Base-by-base conservation (phyloP, 1,139 yeast genomes). In the Torulaspora pretoriensis region DNA sequence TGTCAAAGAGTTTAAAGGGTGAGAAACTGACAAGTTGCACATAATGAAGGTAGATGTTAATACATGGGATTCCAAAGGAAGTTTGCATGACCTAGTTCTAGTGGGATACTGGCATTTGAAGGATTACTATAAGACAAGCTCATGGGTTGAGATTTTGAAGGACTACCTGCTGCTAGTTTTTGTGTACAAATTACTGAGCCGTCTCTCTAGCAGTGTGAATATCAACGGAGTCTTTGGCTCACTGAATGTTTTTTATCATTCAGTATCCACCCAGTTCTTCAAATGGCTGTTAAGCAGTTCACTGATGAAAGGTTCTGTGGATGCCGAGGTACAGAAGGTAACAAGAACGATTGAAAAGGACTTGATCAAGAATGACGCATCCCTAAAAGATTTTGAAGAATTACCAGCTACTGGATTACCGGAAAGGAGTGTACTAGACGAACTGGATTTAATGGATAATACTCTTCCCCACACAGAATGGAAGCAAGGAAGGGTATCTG, bases 401-500 rank as follows among this genome's bases (percentile, higher is more conserved):
- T 41, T 89, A 4, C 96, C 96, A 0, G 57, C 54, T 3, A 45
- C 59, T 0, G 96, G 96, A 0, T 60, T 85, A 49, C 36, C 72
- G 0, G 65, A 69, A n/a, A 64, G 59, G 0, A 62, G 63, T 10
- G 72, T 87, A 2, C 42, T 71, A 16, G 55, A 58, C 0, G 80
- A 80, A 51, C 67, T 88, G 50, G 75, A 76, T 36, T 66, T 67
- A 25, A 64, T 77, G 19, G 70, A 75, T 27, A 50, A 56, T 2
- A 40, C 45, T 17, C 66, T 85, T 57, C 75, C 80, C 48, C 90
- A 83, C 53, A 73, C 89, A 1, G 83, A 81, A 47, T 90, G 96
- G 96, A 74, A 78, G 59, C 72, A 74, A 40, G 98, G 98, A 6
- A 74, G 80, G 51, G 87, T 90, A 1, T 84, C 95, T 26, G 98